Conservation (phyloP, 768 basidiomycete genomes). For the Trametes elegans region DNA sequence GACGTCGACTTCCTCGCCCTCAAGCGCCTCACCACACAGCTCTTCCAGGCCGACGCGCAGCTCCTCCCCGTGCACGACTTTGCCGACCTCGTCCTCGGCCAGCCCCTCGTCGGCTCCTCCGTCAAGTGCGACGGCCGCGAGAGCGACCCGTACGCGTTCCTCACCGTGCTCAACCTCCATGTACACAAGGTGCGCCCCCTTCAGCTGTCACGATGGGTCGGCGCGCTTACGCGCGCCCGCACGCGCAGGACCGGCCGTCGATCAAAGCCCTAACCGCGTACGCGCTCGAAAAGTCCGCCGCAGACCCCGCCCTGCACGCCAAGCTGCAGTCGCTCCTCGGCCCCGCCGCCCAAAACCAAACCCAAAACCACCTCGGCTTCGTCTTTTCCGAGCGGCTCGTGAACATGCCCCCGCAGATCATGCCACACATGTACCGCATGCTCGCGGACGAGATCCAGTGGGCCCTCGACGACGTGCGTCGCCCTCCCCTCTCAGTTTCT, state of each 20-base stretch:
- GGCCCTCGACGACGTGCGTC: slow-evolving; percentile 62
- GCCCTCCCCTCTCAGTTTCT: neutral
- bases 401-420: slow-evolving; percentile 94
- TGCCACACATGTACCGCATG: slow-evolving; percentile 92
- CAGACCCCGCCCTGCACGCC: slow-evolving; percentile 48
- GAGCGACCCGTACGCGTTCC: slow-evolving; percentile 86
- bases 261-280: slow-evolving; percentile 72
- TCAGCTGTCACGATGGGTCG: neutral
- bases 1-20: slow-evolving; percentile 84
- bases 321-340: slow-evolving; percentile 53
- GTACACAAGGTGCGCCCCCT: slow-evolving; percentile 51
- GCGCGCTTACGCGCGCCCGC: neutral
- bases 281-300: slow-evolving; percentile 56
- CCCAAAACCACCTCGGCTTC: slow-evolving; percentile 67
- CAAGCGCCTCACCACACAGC: slow-evolving; percentile 67
- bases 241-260: slow-evolving; percentile 62
- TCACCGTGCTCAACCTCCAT: slow-evolving; percentile 82
- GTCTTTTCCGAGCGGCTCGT: slow-evolving; percentile 86
- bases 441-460: slow-evolving; percentile 77
- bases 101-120: slow-evolving; percentile 79
- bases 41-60: slow-evolving; percentile 74
- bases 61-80: slow-evolving; percentile 69
- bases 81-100: slow-evolving; percentile 73
- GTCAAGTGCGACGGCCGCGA: slow-evolving; percentile 90
- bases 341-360: slow-evolving; percentile 31